Evolutionary conservation across 2,329 filamentous ascomycete species (phyloP).

Genomic region (Fusarium sp.): DNA sequence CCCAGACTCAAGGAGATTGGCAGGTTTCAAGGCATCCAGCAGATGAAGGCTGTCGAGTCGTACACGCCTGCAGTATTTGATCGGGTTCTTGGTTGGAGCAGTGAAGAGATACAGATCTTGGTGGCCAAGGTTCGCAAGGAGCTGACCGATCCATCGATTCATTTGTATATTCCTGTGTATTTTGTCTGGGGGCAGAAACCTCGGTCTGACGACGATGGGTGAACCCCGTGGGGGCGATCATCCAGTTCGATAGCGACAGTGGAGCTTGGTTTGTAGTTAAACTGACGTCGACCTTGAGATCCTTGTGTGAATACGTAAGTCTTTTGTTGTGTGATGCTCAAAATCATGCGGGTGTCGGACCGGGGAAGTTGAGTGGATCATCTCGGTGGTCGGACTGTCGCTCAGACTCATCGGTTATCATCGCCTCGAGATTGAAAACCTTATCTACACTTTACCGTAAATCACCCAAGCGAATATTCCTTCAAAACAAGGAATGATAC

Average conservation of each 20-base stretch:
- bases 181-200: slow-evolving; percentile 30
- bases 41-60: slow-evolving; percentile 25
- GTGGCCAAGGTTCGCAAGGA: slow-evolving; percentile 36
- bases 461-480: not conserved
- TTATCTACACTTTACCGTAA: not conserved
- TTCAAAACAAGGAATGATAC: not conserved
- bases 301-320: not conserved
- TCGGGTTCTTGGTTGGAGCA: slow-evolving; percentile 30
- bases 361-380: not conserved
- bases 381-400: too few relatives aligned
- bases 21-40: slow-evolving; percentile 28
- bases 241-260: not conserved
- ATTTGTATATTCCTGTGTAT: slow-evolving; percentile 30
- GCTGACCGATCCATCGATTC: slow-evolving; percentile 34
- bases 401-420: not conserved
- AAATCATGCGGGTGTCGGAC: not conserved
- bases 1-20: slow-evolving; percentile 12
- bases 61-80: slow-evolving; percentile 31
- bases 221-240: not conserved
- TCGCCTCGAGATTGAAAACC: not conserved
- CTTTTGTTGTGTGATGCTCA: not conserved
- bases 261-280: not conserved
- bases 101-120: slow-evolving; percentile 26
- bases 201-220: not conserved
- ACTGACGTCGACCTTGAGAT: not conserved